Conservation (phyloP, 2,329 filamentous ascomycete genomes). For the Botrytis hyacinthi region DNA sequence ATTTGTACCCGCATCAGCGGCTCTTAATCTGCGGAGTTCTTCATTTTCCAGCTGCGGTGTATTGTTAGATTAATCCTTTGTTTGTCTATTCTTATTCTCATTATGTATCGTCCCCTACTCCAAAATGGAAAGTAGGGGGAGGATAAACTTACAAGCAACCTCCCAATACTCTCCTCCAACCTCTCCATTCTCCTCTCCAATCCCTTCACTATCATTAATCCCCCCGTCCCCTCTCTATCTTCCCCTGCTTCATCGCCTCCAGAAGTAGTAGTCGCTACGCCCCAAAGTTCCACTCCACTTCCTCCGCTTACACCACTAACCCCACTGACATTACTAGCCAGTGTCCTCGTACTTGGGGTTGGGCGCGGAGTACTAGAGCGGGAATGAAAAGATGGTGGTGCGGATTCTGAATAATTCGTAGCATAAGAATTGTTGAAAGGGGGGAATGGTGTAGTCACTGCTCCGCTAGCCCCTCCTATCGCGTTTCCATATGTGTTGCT, state of each 20-base stretch:
- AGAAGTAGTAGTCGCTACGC: constrained; percentile 32
- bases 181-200: constrained; percentile 33
- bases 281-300: constrained; percentile 31
- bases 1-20: neutral
- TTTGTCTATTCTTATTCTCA: neutral
- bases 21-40: neutral
- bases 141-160: constrained; percentile 26
- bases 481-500: neutral
- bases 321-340: constrained; percentile 14
- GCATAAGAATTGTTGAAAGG: constrained; percentile 26
- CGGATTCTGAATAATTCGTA: constrained; percentile 24
- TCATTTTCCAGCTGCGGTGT: constrained; percentile 14
- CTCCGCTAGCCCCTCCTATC: neutral
- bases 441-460: constrained; percentile 19
- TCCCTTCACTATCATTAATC: constrained; percentile 28
- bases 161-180: constrained; percentile 34
- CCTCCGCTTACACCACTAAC: neutral
- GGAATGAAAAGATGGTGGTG: constrained; percentile 18
- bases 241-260: constrained; percentile 16
- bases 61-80: neutral
- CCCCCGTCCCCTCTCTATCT: constrained; percentile 21
- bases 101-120: neutral
- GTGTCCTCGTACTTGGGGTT: constrained; percentile 26
- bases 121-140: neutral
- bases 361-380: constrained; percentile 18